Evolutionary conservation across 1,284 basidiomycete species (phyloP).

Genomic region (Trametes versicolor): DNA sequence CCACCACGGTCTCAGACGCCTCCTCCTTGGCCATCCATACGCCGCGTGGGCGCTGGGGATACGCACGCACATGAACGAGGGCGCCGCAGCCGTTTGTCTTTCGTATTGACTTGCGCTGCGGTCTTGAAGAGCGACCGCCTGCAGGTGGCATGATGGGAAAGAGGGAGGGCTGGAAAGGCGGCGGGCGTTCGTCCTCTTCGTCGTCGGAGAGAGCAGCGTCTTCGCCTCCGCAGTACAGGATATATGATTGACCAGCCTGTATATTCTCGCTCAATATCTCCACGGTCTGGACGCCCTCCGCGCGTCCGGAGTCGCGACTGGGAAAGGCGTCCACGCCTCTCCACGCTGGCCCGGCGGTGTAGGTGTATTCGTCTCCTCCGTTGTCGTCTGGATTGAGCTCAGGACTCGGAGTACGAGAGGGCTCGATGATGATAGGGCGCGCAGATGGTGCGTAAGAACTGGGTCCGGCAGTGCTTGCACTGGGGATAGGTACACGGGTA

Average conservation of each 20-base stretch:
- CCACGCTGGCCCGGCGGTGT: slow-evolving; percentile 34
- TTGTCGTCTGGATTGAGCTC: slow-evolving; percentile 27
- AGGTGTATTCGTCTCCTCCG: slow-evolving; percentile 38
- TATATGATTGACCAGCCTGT: slow-evolving; percentile 44
- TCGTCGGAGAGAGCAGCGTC: slow-evolving; percentile 24
- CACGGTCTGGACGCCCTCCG: slow-evolving; percentile 35
- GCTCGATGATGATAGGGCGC: slow-evolving; percentile 36
- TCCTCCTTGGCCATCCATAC: slow-evolving; percentile 66
- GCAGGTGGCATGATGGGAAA: slow-evolving; percentile 42
- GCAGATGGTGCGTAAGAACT: slow-evolving; percentile 28
- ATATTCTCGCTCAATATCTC: slow-evolving; percentile 35
- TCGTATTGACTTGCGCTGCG: slow-evolving; percentile 30
- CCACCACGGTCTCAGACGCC: slow-evolving; percentile 59
- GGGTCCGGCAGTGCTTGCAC: slow-evolving; percentile 16
- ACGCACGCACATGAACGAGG: slow-evolving; percentile 61
- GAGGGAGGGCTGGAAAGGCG: slow-evolving; percentile 35
- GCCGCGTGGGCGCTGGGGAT: slow-evolving; percentile 57
- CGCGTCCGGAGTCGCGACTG: slow-evolving; percentile 31
- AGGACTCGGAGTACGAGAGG: slow-evolving; percentile 48
- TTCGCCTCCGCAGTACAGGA: slow-evolving; percentile 62
- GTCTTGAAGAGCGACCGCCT: slow-evolving; percentile 50
- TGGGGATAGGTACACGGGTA: slow-evolving; percentile 16
- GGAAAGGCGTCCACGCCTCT: slow-evolving; percentile 35
- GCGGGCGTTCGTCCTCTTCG: slow-evolving; percentile 24
- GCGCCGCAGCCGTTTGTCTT: slow-evolving; percentile 67